Percentiles rank a stretch among this genome's conserved stretches.
These are phyloP conservation scores for Fomitopsis palustris DNA, from an alignment of 1,284 basidiomycete species.

Conservation along the genomic window DNA sequence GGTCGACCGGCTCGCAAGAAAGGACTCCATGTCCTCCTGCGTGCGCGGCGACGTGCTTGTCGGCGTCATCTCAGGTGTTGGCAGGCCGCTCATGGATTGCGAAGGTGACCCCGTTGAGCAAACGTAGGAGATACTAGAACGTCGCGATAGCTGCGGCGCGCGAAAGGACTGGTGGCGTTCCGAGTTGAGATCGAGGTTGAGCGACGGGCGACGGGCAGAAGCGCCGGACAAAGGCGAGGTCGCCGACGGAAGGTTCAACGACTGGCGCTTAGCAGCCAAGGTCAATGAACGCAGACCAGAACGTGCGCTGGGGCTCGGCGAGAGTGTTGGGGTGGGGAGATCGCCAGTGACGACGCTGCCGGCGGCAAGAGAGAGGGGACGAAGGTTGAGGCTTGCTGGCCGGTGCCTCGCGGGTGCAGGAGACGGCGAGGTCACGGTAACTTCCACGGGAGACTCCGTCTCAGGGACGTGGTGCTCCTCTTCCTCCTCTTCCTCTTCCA, in stretches of 20 bases:
- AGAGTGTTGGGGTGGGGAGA: conserved; percentile 51
- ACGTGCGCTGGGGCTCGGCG: conserved; percentile 40
- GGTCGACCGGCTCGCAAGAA: conserved; percentile 21
- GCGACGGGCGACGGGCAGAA: conserved; percentile 25
- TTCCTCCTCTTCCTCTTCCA: conserved; percentile 81
- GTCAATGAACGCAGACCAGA: conserved; percentile 48
- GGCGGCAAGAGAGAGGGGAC: conserved; percentile 66
- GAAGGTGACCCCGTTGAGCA: conserved; percentile 40
- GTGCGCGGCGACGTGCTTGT: conserved; percentile 36
- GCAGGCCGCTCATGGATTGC: conserved; percentile 44
- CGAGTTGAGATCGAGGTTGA: conserved; percentile 24
- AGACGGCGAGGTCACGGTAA: conserved; percentile 28
- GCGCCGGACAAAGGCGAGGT: conserved; percentile 18
- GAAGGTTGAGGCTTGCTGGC: conserved; percentile 60
- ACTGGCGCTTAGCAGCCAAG: conserved; percentile 36
- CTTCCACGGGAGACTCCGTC: conserved; percentile 13
- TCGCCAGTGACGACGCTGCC: conserved; percentile 39
- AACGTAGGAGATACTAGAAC: conserved; percentile 76
- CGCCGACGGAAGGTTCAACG: conserved; percentile 22
- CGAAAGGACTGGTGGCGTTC: conserved; percentile 6
- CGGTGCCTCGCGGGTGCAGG: conserved; percentile 45
- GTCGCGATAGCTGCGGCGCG: conserved; percentile 20
- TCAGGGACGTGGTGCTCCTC: conserved; percentile 30
- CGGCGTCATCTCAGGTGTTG: conserved; percentile 73
- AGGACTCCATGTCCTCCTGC: conserved; percentile 28